A percentile compares a stretch with the other conserved stretches of the same genome.
These are phyloP conservation scores for Mycena epipterygia DNA, from an alignment of 768 basidiomycete species.

Conservation along the genomic window DNA sequence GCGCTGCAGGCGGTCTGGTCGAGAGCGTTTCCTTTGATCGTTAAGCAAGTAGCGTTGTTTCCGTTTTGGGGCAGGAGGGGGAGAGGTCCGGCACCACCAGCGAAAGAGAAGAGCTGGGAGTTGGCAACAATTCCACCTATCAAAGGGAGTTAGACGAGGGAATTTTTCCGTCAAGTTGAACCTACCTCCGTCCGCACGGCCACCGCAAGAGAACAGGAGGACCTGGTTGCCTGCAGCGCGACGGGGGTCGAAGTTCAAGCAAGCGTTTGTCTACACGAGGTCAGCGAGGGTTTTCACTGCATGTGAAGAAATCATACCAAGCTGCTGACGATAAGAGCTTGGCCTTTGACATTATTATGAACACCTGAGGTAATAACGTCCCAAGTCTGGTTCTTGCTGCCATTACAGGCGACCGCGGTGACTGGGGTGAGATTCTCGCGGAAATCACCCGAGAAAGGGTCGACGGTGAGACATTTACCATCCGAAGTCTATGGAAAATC, in stretches of 20 bases:
- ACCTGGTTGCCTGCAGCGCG: slow-evolving; percentile 40
- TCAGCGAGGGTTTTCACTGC: background rate
- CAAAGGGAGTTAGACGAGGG: too few species aligned
- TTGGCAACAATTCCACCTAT: slow-evolving; percentile 30
- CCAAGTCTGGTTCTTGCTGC: slow-evolving; percentile 38
- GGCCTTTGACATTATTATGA: slow-evolving; percentile 38
- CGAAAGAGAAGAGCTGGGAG: slow-evolving; percentile 42
- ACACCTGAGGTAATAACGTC: slow-evolving; percentile 41
- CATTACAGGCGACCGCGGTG: slow-evolving; percentile 33
- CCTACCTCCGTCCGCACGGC: slow-evolving; percentile 43
- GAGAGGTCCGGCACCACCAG: slow-evolving; percentile 32
- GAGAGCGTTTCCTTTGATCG: slow-evolving; percentile 29
- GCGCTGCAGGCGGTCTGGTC: slow-evolving; percentile 38
- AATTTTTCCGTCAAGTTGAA: too few species aligned
- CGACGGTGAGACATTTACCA: slow-evolving; percentile 41
- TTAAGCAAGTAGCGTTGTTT: slow-evolving; percentile 35
- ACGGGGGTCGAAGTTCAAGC: slow-evolving; percentile 40
- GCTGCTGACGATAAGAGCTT: slow-evolving; percentile 40
- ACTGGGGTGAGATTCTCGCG: slow-evolving; percentile 42
- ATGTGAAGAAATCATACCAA: slow-evolving; percentile 26
- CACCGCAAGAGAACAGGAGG: slow-evolving; percentile 42
- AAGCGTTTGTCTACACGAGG: slow-evolving; percentile 37
- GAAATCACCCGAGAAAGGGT: slow-evolving; percentile 41
- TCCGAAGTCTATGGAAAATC: slow-evolving; percentile 34
- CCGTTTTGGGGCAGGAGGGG: slow-evolving; percentile 36